Conservation (phyloP, 306 rosid species). For the Glycyrrhiza uralensis region DNA sequence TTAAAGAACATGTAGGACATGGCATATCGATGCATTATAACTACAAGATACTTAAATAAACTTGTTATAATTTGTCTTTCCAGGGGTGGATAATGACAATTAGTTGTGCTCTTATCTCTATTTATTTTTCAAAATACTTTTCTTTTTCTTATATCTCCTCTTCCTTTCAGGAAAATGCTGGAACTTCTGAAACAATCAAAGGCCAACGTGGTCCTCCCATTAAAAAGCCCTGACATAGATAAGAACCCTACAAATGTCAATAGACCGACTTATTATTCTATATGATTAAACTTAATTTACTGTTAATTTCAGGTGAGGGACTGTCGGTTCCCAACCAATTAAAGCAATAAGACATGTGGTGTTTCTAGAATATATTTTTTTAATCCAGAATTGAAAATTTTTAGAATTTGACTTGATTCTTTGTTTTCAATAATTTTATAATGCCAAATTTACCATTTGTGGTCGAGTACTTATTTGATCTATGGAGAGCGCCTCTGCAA, state of each 20-base stretch:
- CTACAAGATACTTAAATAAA: no score
- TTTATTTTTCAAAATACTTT: background rate
- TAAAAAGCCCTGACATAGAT: slow-evolving; percentile 30
- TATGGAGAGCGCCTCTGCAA: no score
- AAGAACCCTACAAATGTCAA: slow-evolving; percentile 11
- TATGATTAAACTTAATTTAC: slow-evolving; percentile 8
- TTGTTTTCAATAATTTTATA: no score
- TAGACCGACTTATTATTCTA: background rate
- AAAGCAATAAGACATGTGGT: slow-evolving; percentile 48
- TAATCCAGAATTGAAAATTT: no score
- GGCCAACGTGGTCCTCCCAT: slow-evolving; percentile 41
- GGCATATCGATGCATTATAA: no score
- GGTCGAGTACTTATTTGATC: no score
- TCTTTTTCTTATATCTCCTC: slow-evolving; percentile 15
- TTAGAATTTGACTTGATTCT: no score
- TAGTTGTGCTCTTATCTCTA: no score
- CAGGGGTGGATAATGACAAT: background rate
- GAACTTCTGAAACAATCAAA: slow-evolving; percentile 37
- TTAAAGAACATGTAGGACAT: no score
- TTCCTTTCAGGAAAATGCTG: slow-evolving; percentile 53
- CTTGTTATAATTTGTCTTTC: no score
- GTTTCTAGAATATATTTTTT: no score
- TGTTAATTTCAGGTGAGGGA: slow-evolving; percentile 47
- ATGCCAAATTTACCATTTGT: no score
- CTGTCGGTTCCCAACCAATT: slow-evolving; percentile 36